These are phyloP conservation scores for Echeveria elegans DNA, from an alignment of 164 flowering plant species.

Conservation along the genomic window DNA sequence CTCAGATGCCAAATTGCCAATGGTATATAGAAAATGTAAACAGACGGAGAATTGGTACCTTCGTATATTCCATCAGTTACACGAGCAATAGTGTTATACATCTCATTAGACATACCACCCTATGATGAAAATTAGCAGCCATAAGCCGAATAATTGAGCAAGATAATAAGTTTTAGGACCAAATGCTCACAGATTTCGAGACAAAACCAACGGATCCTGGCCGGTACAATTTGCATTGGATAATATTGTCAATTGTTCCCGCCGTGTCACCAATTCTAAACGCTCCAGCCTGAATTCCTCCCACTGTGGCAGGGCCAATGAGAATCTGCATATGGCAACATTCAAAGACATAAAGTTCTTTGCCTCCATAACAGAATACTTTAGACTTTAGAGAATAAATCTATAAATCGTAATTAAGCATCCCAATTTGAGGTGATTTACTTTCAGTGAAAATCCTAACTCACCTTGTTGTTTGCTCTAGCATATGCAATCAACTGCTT, in stretches of 20 bases:
- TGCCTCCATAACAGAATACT: neutral
- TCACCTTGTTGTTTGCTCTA: constrained; percentile 85
- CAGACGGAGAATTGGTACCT: constrained; percentile 31
- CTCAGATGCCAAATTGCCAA: neutral
- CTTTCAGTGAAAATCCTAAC: neutral
- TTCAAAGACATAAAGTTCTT: neutral
- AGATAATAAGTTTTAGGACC: neutral
- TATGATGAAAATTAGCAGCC: constrained; percentile 19
- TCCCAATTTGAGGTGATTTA: neutral
- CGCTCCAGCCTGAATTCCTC: constrained; percentile 94
- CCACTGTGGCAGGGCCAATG: constrained; percentile 97
- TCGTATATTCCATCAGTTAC: constrained; percentile 98
- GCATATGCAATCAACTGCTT: constrained; percentile 95
- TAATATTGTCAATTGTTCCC: constrained; percentile 88
- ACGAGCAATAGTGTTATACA: constrained; percentile 89
- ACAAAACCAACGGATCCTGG: constrained; percentile 99
- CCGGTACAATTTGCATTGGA: constrained; percentile 92
- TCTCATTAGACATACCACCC: constrained; percentile 99
- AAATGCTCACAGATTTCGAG: constrained; percentile 81
- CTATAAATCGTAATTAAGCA: neutral
- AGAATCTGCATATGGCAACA: constrained; percentile 56
- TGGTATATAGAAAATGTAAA: neutral
- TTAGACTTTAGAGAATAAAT: neutral
- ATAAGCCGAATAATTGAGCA: neutral
- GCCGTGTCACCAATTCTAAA: constrained; percentile 96